phyloP scores from a whole-genome alignment of 805 yeast genomes.

The Candida succiphila region DNA sequence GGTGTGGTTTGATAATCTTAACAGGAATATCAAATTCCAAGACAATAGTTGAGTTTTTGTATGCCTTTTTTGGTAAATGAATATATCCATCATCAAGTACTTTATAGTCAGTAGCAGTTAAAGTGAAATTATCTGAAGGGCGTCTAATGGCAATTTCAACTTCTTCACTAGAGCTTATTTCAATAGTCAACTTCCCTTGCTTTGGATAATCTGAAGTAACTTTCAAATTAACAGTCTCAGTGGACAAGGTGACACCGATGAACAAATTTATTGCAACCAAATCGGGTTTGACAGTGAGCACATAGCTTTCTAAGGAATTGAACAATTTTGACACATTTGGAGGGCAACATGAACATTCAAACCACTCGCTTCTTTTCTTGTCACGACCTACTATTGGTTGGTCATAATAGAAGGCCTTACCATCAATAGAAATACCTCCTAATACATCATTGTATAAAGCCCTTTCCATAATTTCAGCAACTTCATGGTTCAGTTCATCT shows the following conservation, averaged over 20 bases:
- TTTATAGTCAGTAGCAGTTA: slow-evolving; percentile 1
- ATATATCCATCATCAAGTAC: slow-evolving; percentile 7
- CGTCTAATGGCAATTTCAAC: slow-evolving; percentile 8
- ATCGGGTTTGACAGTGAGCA: slow-evolving; percentile 3
- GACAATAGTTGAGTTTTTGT: slow-evolving; percentile 2
- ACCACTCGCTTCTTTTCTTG: slow-evolving; percentile 12
- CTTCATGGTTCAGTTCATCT: slow-evolving; percentile 6
- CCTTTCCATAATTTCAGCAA: slow-evolving; percentile 13
- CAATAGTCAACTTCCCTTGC: slow-evolving; percentile 6
- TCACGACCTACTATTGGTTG: slow-evolving; percentile 12
- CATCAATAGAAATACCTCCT: slow-evolving; percentile 16
- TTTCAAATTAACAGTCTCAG: slow-evolving; percentile 2
- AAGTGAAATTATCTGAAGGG: slow-evolving; percentile 4
- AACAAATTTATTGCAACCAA: slow-evolving; percentile 8
- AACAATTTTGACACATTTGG: slow-evolving; percentile 17
- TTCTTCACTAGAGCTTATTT: slow-evolving; percentile 3
- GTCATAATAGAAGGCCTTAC: slow-evolving; percentile 13
- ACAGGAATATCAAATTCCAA: slow-evolving; percentile 7
- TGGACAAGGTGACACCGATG: slow-evolving; percentile 6
- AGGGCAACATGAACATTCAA: slow-evolving; percentile 16
- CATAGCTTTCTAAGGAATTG: slow-evolving; percentile 13
- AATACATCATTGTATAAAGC: slow-evolving; percentile 15
- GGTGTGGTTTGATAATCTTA: slow-evolving; percentile 8
- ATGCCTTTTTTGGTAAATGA: slow-evolving; percentile 3
- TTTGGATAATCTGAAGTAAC: slow-evolving; percentile 8